Evolutionary conservation across 2,329 filamentous ascomycete species (phyloP).

Genomic region (Penicillium sp.): DNA sequence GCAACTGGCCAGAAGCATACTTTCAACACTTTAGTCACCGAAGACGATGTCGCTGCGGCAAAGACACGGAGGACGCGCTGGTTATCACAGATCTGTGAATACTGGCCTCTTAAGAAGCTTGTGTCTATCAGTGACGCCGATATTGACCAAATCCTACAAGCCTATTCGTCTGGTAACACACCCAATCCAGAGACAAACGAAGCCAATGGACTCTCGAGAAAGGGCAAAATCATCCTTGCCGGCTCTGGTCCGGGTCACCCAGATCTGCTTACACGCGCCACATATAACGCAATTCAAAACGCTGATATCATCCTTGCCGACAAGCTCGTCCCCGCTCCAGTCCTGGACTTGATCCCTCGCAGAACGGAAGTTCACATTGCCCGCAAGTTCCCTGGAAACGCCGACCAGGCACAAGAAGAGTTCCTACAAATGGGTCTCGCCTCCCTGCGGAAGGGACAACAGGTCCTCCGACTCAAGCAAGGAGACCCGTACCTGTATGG

Average conservation of each 20-base stretch:
- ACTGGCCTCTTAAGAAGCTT: constrained; percentile 87
- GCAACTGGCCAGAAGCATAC: constrained; percentile 63
- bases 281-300: constrained; percentile 48
- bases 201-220: constrained; percentile 26
- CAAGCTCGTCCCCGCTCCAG: constrained; percentile 66
- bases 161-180: constrained; percentile 55
- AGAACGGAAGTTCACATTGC: constrained; percentile 88
- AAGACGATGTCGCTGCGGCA: constrained; percentile 69
- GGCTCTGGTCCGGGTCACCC: constrained; percentile 92
- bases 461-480: constrained; percentile 88
- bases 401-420: constrained; percentile 88
- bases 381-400: constrained; percentile 96
- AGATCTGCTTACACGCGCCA: constrained; percentile 75
- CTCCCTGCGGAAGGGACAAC: constrained; percentile 67
- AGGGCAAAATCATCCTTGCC: constrained; percentile 78
- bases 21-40: constrained; percentile 79
- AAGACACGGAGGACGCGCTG: constrained; percentile 85
- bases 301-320: constrained; percentile 54
- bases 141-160: constrained; percentile 70
- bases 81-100: constrained; percentile 96
- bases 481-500: constrained; percentile 97
- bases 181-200: constrained; percentile 16
- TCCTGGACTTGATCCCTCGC: constrained; percentile 86
- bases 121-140: constrained; percentile 78
- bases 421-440: constrained; percentile 75